phyloP scores from a whole-genome alignment of 306 rosid genomes.

The Ziziphus jujuba region DNA sequence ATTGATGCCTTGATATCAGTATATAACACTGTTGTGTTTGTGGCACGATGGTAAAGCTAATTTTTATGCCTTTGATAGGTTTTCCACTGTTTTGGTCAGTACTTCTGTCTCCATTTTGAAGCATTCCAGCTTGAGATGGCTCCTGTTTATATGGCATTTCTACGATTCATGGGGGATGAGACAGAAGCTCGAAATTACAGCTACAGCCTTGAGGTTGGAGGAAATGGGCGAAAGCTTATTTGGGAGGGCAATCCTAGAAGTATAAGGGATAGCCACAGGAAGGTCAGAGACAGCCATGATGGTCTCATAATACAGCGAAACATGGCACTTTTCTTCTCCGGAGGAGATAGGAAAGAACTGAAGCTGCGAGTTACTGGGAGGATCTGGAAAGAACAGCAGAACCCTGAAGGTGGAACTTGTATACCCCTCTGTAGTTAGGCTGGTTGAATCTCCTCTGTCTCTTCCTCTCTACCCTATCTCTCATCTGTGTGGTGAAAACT shows the following conservation, averaged over 20 bases:
- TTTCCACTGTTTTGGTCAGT: conserved; percentile 74
- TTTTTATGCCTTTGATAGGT: conserved; percentile 45
- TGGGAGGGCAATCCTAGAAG: conserved; percentile 76
- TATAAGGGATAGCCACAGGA: conserved; percentile 70
- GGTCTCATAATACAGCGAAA: conserved; percentile 72
- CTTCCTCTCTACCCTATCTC: conserved; percentile 18
- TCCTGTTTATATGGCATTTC: conserved; percentile 78
- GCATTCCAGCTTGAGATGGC: conserved; percentile 82
- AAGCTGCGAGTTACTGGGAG: conserved; percentile 74
- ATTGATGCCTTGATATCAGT: conserved; percentile 1
- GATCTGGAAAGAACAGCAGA: conserved; percentile 78
- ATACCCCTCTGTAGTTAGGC: conserved; percentile 57
- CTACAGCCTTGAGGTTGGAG: conserved; percentile 80
- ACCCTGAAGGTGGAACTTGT: conserved; percentile 57
- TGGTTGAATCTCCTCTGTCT: conserved; percentile 15
- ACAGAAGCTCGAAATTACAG: conserved; percentile 62
- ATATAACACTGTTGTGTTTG: background rate
- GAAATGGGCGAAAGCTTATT: conserved; percentile 61
- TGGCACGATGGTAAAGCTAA: background rate
- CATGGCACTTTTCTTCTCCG: conserved; percentile 81
- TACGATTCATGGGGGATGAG: conserved; percentile 78
- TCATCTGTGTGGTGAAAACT: conserved; percentile 18
- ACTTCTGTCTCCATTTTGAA: conserved; percentile 81
- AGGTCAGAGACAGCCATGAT: conserved; percentile 74
- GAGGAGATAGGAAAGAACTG: conserved; percentile 74